These are phyloP conservation scores for Colletotrichum orbiculare DNA, from an alignment of 2,329 filamentous ascomycete species.

Conservation along the genomic window DNA sequence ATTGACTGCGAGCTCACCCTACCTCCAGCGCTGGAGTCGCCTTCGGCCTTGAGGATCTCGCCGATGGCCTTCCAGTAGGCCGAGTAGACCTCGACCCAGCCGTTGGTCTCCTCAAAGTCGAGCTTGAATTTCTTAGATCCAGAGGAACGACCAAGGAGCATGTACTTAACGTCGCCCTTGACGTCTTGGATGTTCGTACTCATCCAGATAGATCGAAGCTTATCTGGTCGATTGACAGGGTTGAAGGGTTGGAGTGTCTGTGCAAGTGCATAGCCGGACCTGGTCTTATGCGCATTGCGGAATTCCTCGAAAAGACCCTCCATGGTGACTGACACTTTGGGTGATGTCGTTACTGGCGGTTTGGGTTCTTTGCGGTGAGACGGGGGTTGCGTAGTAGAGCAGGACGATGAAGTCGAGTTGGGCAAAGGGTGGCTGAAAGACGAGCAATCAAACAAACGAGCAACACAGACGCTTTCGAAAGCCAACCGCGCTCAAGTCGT, in stretches of 20 bases:
- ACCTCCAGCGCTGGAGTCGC: slow-evolving; percentile 50
- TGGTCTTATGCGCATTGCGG: slow-evolving; percentile 70
- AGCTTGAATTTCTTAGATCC: slow-evolving; percentile 63
- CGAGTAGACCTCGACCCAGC: slow-evolving; percentile 89
- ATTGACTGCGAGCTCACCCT: slow-evolving; percentile 42
- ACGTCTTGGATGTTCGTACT: slow-evolving; percentile 75
- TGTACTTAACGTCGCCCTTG: slow-evolving; percentile 77
- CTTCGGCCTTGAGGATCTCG: slow-evolving; percentile 76
- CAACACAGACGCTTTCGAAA: too few relatives aligned
- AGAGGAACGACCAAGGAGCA: slow-evolving; percentile 65
- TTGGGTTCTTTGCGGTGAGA: slow-evolving; percentile 5
- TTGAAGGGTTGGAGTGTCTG: slow-evolving; percentile 79
- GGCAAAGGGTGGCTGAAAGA: too few relatives aligned
- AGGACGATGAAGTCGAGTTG: too few relatives aligned
- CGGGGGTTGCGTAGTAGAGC: neutral
- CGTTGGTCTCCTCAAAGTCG: slow-evolving; percentile 74
- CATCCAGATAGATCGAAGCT: slow-evolving; percentile 76
- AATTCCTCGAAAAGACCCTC: slow-evolving; percentile 80
- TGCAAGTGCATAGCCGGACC: slow-evolving; percentile 79
- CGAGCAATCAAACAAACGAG: neutral
- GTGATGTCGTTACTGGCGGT: neutral
- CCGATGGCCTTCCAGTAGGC: slow-evolving; percentile 86
- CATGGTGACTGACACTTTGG: slow-evolving; percentile 61
- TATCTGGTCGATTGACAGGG: slow-evolving; percentile 69
- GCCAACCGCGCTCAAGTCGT: too few relatives aligned